Evolutionary conservation across 495 filamentous ascomycete species (phyloP), one percentile per base, ranked within the genome.

Genomic region (Penicillium flavigenum): DNA sequence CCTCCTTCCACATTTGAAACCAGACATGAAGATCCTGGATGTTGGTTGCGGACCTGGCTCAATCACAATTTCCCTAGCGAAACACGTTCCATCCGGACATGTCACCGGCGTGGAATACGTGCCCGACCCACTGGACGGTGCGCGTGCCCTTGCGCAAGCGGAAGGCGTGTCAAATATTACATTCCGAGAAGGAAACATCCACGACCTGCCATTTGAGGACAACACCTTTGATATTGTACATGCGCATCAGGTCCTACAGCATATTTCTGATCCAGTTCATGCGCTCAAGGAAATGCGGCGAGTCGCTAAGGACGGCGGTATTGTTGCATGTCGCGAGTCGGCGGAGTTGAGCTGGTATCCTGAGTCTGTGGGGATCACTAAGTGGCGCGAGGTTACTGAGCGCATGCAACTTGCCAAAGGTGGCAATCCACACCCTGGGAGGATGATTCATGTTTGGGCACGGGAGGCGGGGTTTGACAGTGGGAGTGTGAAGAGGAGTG

Each of bases 221-320:
- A 65, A 71, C 34, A 72, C 67, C 0, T 88, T 88, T 59, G 85
- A 88, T 63, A 55, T 87, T 4, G 82, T 87, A 16, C 81, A 81
- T 58, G 73, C 71, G 24, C 81, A 83, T 53, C 84, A 87, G 57
- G 74, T 85, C 6, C 71, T 87, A 6, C 70, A 79, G 16, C 83
- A 88, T 59, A 60, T 86, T 4, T 52, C 66, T 0, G 69, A 79
- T 29, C 79, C 79, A 0, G 65, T 79, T 3, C 59, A 63, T 11
- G 81, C 75, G 0, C 59, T 85, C 8, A 56, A 53, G 1, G 83
- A 84, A 54, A 83, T 84, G 77, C 63, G 66, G 1, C 76, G 81
- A 0, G 75, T 86, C 9, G 54, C 56, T 1, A 81, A 81, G 48
- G 7, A 53, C 1, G 81, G 79, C n/a, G 85, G 84, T 0, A 70